These are phyloP conservation scores for Limnomonas spitsbergensis DNA, from an alignment of 139 green algal species.

Conservation along the genomic window DNA sequence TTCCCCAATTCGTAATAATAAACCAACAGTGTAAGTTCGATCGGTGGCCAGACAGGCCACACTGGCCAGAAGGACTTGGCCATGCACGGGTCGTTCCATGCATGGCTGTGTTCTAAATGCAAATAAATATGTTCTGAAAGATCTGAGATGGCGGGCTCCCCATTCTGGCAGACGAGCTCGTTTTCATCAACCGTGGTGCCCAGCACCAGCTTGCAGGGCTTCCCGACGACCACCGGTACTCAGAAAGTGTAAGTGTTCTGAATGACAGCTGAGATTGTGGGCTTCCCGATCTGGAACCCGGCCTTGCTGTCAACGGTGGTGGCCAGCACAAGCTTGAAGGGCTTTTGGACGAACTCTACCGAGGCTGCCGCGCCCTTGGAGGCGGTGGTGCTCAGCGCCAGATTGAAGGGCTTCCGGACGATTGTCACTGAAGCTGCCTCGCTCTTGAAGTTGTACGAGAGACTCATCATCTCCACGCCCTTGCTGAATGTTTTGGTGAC, in stretches of 20 bases:
- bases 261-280: constrained; percentile 19
- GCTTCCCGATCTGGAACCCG: constrained; percentile 14
- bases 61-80: no score
- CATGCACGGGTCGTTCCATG: no score
- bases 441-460: constrained; percentile 32
- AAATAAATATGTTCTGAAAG: no score
- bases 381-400: constrained; percentile 8
- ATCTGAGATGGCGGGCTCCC: no score
- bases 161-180: no score
- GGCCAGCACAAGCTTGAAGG: constrained; percentile 23
- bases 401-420: constrained; percentile 33
- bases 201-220: no score
- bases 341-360: constrained; percentile 30
- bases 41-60: no score
- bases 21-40: no score
- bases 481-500: constrained; percentile 24
- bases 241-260: constrained; percentile 33
- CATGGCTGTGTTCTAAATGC: no score
- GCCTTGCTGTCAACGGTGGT: constrained; percentile 10
- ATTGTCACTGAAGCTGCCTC: constrained; percentile 18
- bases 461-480: constrained; percentile 20
- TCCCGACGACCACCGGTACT: no score
- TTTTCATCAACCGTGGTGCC: no score
- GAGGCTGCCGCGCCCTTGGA: constrained; percentile 19
- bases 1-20: no score